These are phyloP conservation scores for Syncephalis plumigaleata DNA, from an alignment of 371 early-diverging fungal species.

Conservation along the genomic window DNA sequence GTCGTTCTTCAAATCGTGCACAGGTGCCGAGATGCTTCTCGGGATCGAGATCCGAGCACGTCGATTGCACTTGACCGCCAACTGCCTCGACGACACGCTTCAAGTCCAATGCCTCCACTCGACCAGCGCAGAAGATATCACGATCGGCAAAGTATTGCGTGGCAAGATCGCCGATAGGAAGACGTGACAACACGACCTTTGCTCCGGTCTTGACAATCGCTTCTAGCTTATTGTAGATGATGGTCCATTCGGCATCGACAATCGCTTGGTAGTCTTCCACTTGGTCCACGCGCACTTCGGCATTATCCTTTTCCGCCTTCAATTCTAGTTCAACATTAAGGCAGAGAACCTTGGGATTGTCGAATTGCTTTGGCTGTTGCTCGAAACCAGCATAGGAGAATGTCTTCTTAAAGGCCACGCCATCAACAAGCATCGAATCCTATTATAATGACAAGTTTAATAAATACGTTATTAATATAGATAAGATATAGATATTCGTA, in stretches of 20 bases:
- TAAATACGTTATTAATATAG: too few species aligned
- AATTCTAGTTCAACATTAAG: constrained; percentile 98
- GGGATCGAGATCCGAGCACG: constrained; percentile 66
- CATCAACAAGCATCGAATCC: constrained; percentile 91
- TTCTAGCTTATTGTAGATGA: constrained; percentile 98
- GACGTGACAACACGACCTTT: constrained; percentile 96
- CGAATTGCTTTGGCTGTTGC: constrained; percentile 97
- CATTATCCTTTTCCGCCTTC: constrained; percentile 99
- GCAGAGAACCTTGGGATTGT: constrained; percentile 85
- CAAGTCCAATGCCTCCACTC: constrained; percentile 90
- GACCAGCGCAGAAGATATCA: constrained; percentile 98
- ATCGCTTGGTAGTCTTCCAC: constrained; percentile 97
- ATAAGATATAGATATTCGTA: too few species aligned
- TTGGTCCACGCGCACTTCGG: constrained; percentile 96
- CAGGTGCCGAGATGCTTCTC: constrained; percentile 79
- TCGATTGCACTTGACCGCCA: constrained; percentile 87
- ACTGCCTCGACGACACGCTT: constrained; percentile 89
- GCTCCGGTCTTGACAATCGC: constrained; percentile 96
- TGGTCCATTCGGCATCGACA: constrained; percentile 99
- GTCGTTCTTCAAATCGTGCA: constrained; percentile 91
- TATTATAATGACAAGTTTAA: too few species aligned
- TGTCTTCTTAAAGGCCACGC: constrained; percentile 99
- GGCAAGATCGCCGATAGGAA: constrained; percentile 99
- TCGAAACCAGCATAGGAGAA: constrained; percentile 99
- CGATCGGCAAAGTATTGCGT: constrained; percentile 99